Evolutionary conservation across 106 monocot species (phyloP), one percentile per base, ranked within the genome.

Genomic region (Dendrobium nobile): DNA sequence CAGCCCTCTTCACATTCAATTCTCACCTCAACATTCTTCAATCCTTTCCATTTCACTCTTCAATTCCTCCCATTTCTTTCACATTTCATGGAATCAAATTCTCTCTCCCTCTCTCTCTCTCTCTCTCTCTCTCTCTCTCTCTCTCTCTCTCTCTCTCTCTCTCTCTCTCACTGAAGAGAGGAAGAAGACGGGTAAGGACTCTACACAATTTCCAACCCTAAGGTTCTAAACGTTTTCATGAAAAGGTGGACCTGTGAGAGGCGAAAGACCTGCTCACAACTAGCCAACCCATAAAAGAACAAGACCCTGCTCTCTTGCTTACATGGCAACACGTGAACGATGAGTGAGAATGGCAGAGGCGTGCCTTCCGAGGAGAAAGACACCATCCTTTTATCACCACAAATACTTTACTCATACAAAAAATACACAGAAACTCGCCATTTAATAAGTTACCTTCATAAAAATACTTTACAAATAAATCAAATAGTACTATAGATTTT

Each of bases 251-350:
- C 87, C 85, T 75, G 80, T 40, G 64, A 77, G 48, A 75, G 64
- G 28, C 81, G 37, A 24, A 61, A 51, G 82, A 44, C 54, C 82
- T 79, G 80, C 80, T 19, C 84, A 72, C 81, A 78, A 78, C 61
- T 80, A 68, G 85, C 87, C 86, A 91, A 86, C 67, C 80, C 87
- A 85, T 78, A 87, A 85, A 59, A 73, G 82, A 87, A 92, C 92
- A 92, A 85, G 22, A 80, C 58, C 82, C 80, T 79, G 81, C 87
- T 54, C 79, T 67, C 54, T 15, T 81, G 83, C 85, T 81, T 85
- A 91, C 86, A 86, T 88, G 89, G 88, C 89, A 83, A 72, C 91
- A 86, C 85, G 93, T 90, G 90, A 92, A 82, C 31, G 22, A 67
- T 79, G 75, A 82, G 80, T 67, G 83, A 84, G 86, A 82, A 37